These are phyloP conservation scores for Tricladium varicosporioides DNA, from an alignment of 2,329 filamentous ascomycete species.

Conservation along the genomic window DNA sequence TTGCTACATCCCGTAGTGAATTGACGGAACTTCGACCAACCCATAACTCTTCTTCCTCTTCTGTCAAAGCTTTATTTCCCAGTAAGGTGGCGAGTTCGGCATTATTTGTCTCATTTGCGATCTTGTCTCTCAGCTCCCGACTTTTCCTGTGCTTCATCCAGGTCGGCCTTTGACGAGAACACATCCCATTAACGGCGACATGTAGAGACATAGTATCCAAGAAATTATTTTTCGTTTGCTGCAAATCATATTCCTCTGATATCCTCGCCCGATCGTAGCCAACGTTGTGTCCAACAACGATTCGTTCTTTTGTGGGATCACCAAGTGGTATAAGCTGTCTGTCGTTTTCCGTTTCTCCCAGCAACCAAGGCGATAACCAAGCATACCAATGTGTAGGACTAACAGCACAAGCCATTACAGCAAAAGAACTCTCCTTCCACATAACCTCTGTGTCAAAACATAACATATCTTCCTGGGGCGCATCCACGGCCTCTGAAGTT, in stretches of 20 bases:
- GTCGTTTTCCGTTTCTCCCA: conserved; percentile 75
- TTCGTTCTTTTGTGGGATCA: conserved; percentile 66
- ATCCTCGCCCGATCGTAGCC: conserved; percentile 91
- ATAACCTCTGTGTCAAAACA: conserved; percentile 97
- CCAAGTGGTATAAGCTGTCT: conserved; percentile 86
- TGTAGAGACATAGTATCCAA: conserved; percentile 98
- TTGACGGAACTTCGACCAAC: conserved; percentile 93
- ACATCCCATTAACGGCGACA: conserved; percentile 98
- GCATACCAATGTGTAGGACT: conserved; percentile 93
- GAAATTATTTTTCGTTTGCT: conserved; percentile 81
- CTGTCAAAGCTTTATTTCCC: conserved; percentile 61
- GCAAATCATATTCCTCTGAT: conserved; percentile 81
- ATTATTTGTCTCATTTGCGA: conserved; percentile 68
- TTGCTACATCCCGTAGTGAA: conserved; percentile 89
- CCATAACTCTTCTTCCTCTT: conserved; percentile 95
- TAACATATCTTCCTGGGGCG: conserved; percentile 77
- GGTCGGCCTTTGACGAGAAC: conserved; percentile 88
- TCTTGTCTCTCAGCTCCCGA: conserved; percentile 76
- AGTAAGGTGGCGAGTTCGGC: conserved; percentile 70
- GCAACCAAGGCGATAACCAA: conserved; percentile 93
- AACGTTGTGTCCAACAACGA: conserved; percentile 92
- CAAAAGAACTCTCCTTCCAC: conserved; percentile 89
- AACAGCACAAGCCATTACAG: conserved; percentile 94
- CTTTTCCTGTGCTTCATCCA: conserved; percentile 98
- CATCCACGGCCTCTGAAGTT: conserved; percentile 66